Evolutionary conservation across 345 rosid genomes (phyloP), one percentile per base, ranked within the genome.

Genomic region (Leavenworthia alabamica): DNA sequence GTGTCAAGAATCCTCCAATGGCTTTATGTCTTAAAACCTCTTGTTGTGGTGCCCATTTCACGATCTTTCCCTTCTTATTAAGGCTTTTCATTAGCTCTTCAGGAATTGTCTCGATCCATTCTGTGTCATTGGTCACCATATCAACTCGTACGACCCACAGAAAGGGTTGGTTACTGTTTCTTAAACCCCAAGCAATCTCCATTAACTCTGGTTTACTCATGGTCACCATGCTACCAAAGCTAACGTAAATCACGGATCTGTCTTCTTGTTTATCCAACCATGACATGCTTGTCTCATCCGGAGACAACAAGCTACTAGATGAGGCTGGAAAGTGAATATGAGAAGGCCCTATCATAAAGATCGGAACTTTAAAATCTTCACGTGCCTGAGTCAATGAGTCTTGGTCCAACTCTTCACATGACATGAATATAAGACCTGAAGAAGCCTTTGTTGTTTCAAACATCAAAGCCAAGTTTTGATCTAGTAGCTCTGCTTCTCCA

Each of bases 401-500:
- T 11, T 47, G 75, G 40, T 86, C 95, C 0, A 86, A 77, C 31
- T 82, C 86, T 56, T 86, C 90, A 44, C 83, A 74, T 5, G 83
- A 81, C 78, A 77, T 77, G 40, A 87, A 73, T 29, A 90, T 80
- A 4, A 87, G 72, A 2, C 70, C 89, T 11, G 60, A 59, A 4
- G 80, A 80, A 7, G 32, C 64, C 73, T 60, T 41, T 46, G 47
- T 48, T 7, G 43, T 28, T 62, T 70, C 14, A 14, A 54, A 8
- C 0, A 62, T 64, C 52, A 39, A 36, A 0, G 20, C 5, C 7
- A 22, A 27, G 69, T 47, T 62, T 3, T 46, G n/a, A 5, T 70
- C 68, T 31, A 62, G 24, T 29, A 41, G 0, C 22, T 70, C 52
- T 3, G 31, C 31, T 36, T 69, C 56, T 35, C 0, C 36, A 1